These are phyloP conservation scores for Diaporthe sp. DNA, from an alignment of 2,329 filamentous ascomycete species.

Conservation along the genomic window DNA sequence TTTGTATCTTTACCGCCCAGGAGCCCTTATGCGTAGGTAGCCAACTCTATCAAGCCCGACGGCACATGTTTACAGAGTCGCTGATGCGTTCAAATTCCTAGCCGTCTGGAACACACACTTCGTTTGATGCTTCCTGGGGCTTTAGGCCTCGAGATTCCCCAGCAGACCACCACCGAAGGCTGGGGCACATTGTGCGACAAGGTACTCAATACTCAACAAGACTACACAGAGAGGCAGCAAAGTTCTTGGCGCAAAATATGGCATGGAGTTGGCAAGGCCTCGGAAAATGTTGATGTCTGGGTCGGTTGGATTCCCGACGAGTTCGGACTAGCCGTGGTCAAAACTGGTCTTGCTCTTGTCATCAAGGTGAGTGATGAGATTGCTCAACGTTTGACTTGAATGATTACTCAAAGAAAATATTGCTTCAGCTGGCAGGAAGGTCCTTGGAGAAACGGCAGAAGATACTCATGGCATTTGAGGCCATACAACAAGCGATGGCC, in stretches of 20 bases:
- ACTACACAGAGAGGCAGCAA: neutral
- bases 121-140: neutral
- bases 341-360: slow-evolving; percentile 16
- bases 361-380: neutral
- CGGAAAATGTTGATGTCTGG: slow-evolving; percentile 13
- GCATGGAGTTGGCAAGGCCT: slow-evolving; percentile 1
- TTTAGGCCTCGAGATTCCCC: neutral
- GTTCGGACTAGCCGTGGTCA: slow-evolving; percentile 21
- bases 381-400: neutral
- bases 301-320: slow-evolving; percentile 23
- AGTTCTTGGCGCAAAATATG: slow-evolving; percentile 3
- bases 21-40: slow-evolving; percentile 5
- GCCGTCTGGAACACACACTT: neutral
- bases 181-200: slow-evolving; percentile 4
- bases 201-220: slow-evolving; percentile 3
- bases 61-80: rapidly evolving
- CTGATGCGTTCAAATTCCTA: neutral
- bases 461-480: slow-evolving; percentile 9
- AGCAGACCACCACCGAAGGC: neutral
- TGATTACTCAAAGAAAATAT: neutral
- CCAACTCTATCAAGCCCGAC: neutral
- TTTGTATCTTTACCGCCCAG: neutral
- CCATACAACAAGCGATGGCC: slow-evolving; percentile 4
- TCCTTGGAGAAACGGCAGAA: neutral
- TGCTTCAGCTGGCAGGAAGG: slow-evolving; percentile 1